A percentile compares a stretch with the other conserved stretches of the same genome.
Evolutionary conservation across 2,329 filamentous ascomycete genomes (phyloP).

Genomic region (Claviceps fusiformis): DNA sequence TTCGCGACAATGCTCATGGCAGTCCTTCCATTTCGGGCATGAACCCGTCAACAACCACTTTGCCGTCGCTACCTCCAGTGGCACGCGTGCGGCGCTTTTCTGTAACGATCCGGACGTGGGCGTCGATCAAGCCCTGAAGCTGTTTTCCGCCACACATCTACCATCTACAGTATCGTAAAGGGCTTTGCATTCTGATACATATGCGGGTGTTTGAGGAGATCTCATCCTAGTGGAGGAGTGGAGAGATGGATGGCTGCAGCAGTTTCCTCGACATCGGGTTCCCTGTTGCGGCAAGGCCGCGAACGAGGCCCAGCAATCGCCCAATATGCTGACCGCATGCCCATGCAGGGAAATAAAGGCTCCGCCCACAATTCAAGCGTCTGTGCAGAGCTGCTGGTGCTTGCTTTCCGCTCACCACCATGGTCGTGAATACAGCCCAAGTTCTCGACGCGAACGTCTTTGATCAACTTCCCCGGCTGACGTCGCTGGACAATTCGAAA

Average conservation of each 20-base stretch:
- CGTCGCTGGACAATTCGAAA: background rate
- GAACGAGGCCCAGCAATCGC: background rate
- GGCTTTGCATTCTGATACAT: background rate
- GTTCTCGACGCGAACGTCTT: background rate
- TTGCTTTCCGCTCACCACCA: background rate
- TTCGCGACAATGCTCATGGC: background rate
- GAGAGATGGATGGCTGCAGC: background rate
- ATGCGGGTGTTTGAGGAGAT: background rate
- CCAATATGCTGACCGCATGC: background rate
- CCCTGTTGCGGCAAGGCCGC: background rate
- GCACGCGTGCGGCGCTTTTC: background rate
- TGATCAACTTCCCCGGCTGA: background rate
- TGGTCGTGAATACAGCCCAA: background rate
- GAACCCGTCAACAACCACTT: background rate
- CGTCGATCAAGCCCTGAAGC: background rate
- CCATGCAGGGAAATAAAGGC: background rate
- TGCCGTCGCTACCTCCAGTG: background rate
- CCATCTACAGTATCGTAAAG: background rate
- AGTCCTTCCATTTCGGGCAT: background rate
- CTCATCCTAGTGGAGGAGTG: background rate
- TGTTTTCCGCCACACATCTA: background rate
- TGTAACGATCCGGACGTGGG: background rate
- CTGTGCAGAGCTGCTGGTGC: background rate
- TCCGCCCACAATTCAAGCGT: background rate
- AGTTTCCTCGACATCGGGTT: conserved; percentile 1